A percentile compares a stretch with the other conserved stretches of the same genome.
Evolutionary conservation across 805 yeast genomes (phyloP).

Genomic region (Teunomyces tritomae): DNA sequence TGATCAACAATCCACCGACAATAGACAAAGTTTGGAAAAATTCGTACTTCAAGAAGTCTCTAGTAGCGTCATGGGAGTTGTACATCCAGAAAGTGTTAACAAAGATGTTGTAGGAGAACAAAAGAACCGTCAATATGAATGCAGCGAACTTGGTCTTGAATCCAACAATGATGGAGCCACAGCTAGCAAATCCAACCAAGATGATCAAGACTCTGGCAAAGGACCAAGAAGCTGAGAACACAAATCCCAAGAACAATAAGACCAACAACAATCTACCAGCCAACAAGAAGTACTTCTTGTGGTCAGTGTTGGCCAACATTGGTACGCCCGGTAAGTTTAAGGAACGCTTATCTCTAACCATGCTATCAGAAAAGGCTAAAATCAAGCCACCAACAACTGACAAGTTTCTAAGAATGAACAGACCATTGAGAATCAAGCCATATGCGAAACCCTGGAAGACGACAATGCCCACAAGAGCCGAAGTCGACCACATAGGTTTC

Average conservation of each 20-base stretch:
- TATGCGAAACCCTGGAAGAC: constrained; percentile 82
- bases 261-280: constrained; percentile 88
- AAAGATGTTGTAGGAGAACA: constrained; percentile 71
- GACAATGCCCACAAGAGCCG: constrained; percentile 66
- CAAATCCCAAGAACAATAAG: constrained; percentile 80
- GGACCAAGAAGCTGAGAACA: constrained; percentile 73
- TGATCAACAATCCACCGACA: constrained; percentile 87
- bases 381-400: constrained; percentile 91
- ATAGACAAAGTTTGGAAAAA: constrained; percentile 92
- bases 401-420: constrained; percentile 80
- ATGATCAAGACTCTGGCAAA: constrained; percentile 61
- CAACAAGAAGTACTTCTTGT: constrained; percentile 74
- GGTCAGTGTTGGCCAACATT: constrained; percentile 63
- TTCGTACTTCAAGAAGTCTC: constrained; percentile 89
- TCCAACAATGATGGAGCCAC: constrained; percentile 82
- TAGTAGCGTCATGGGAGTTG: constrained; percentile 64
- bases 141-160: constrained; percentile 92
- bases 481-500: constrained; percentile 67
- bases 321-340: constrained; percentile 74
- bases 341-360: constrained; percentile 71
- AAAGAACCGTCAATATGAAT: constrained; percentile 59
- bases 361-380: constrained; percentile 81
- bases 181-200: constrained; percentile 64
- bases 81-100: constrained; percentile 89
- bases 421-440: constrained; percentile 78